Conservation (phyloP, 768 basidiomycete genomes). For the Calocera viscosa region DNA sequence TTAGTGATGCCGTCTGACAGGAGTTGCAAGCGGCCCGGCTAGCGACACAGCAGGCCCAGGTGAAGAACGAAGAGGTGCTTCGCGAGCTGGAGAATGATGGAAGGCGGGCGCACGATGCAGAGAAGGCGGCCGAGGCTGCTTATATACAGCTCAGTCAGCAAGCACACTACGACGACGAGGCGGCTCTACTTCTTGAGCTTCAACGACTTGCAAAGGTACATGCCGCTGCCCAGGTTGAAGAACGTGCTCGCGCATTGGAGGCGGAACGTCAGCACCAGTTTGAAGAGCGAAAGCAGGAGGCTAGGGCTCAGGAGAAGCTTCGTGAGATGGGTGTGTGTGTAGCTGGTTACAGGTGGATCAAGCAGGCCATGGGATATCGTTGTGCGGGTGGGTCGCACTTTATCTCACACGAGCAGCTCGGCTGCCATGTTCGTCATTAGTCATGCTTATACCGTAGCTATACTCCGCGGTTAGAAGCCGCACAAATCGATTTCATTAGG, state of each 20-base stretch:
- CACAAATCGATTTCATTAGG: no score
- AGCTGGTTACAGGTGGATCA: conserved; percentile 37
- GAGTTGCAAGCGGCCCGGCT: conserved; percentile 32
- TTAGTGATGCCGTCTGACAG: conserved; percentile 41
- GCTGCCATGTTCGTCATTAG: no score
- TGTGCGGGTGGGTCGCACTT: conserved; percentile 40
- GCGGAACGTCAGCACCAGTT: conserved; percentile 23
- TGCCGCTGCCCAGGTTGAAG: background rate
- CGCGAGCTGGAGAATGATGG: conserved; percentile 10
- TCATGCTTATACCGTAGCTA: no score
- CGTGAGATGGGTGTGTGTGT: conserved; percentile 40
- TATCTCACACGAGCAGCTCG: no score
- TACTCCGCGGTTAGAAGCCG: no score
- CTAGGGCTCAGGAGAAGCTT: conserved; percentile 33
- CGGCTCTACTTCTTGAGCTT: background rate
- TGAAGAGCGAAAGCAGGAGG: conserved; percentile 30
- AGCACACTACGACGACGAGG: background rate
- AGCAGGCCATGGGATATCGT: conserved; percentile 32
- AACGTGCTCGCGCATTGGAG: background rate
- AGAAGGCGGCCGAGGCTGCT: conserved; percentile 21
- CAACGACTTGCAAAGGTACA: background rate
- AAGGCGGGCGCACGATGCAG: conserved; percentile 13
- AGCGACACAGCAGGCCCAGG: conserved; percentile 20
- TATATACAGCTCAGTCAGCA: conserved; percentile 10
- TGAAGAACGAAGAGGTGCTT: conserved; percentile 14